Evolutionary conservation across 2,329 filamentous ascomycete genomes (phyloP), one percentile per base, ranked within the genome.

Genomic region (Leptographium galeiforme): DNA sequence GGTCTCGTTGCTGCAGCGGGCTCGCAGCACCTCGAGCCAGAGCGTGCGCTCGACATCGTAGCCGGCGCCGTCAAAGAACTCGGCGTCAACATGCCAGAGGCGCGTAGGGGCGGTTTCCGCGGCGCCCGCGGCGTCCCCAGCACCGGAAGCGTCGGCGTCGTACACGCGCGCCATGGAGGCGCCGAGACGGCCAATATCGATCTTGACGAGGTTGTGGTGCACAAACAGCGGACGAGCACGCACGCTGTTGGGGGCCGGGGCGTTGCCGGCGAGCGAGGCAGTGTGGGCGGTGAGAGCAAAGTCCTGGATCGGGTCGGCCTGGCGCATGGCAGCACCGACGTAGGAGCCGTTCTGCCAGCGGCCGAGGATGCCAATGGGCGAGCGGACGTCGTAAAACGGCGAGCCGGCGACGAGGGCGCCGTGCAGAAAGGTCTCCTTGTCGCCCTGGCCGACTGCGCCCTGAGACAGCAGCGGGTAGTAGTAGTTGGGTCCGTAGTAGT

Each of bases 391-490:
- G 59, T 72, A 73, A 56, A 66, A 70, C 0, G 69, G 65, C 8
- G 63, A 57, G 3, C 63, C 61, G n/a, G 73, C 61, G 10, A 65
- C 69, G n/a, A 69, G 58, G 8, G 72, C 72, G 0, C 70, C 72
- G 50, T 68, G 68, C 11, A 70, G 57, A 53, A 74, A 74, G 0
- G 72, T 76, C 56, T 76, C 72, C 60, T 74, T 74, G 62, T 75
- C 72, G 30, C 72, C 72, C 55, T 72, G 63, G 30, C 70, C 71
- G 11, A 62, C 61, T 1, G 65, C 66, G 38, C 67, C 67, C 61
- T 75, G 73, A 30, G 66, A 71, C 33, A 73, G 63, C 5, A 78
- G 61, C 0, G 69, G 68, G 58, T 77, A 79, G 63, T 73, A 79
- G 60, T 70, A 68, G 16, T 65, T 61, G 1, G 75, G 73, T 0